Percentiles rank a stretch among this genome's conserved stretches.
phyloP scores from a whole-genome alignment of 2,329 filamentous ascomycete genomes.

The Coniochaeta sp. region DNA sequence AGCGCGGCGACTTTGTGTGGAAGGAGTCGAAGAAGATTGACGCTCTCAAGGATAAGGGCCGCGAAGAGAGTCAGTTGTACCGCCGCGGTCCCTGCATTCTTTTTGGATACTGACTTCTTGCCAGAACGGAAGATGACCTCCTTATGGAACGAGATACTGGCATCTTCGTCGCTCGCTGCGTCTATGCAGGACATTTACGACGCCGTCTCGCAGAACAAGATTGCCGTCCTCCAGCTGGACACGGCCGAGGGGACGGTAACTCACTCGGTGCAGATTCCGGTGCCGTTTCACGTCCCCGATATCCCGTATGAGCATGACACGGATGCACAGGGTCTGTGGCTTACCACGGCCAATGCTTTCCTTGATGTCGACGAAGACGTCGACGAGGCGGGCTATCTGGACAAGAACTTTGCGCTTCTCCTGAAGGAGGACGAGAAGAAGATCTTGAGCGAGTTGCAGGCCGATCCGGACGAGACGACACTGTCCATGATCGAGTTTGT shows the following conservation, averaged over 20 bases:
- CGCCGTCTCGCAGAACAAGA: conserved; percentile 75
- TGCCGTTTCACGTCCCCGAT: conserved; percentile 64
- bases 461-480: conserved; percentile 69
- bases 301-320: conserved; percentile 62
- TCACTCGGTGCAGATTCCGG: conserved; percentile 57
- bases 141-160: conserved; percentile 65
- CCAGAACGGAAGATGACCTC: conserved; percentile 54
- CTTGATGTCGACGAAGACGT: conserved; percentile 63
- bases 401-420: conserved; percentile 80
- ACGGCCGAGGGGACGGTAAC: conserved; percentile 51
- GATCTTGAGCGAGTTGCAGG: conserved; percentile 66
- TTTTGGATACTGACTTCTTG: too few species aligned
- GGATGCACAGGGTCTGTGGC: conserved; percentile 69
- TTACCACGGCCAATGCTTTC: conserved; percentile 79
- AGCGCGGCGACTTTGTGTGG: conserved; percentile 84
- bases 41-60: conserved; percentile 71
- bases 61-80: conserved; percentile 51
- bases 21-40: conserved; percentile 81
- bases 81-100: background rate
- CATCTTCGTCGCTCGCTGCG: conserved; percentile 69
- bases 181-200: conserved; percentile 79
- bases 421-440: conserved; percentile 77
- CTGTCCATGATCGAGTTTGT: conserved; percentile 76
- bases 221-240: conserved; percentile 75
- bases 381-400: conserved; percentile 61